Conservation (phyloP, 2,329 filamentous ascomycete genomes). For the Pseudogymnoascus sp. region DNA sequence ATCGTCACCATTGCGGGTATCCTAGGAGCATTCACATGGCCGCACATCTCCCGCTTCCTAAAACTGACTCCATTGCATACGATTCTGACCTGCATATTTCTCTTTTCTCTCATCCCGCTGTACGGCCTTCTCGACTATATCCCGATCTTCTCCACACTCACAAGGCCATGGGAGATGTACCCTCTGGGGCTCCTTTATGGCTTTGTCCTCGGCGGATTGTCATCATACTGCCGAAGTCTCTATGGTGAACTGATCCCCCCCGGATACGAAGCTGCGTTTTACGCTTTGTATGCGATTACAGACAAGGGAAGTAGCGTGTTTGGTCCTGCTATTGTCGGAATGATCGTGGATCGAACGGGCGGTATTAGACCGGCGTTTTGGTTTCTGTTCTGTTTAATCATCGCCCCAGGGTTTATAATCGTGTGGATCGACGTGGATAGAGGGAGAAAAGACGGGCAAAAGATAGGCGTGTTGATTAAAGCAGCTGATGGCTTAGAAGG, state of each 20-base stretch:
- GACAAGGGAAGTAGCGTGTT: slow-evolving; percentile 95
- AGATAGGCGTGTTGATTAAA: slow-evolving; percentile 52
- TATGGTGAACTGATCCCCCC: slow-evolving; percentile 92
- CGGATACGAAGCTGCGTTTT: slow-evolving; percentile 91
- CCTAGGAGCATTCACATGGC: slow-evolving; percentile 83
- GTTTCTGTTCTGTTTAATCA: slow-evolving; percentile 81
- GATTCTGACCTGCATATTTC: slow-evolving; percentile 78
- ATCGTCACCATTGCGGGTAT: slow-evolving; percentile 81
- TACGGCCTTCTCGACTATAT: slow-evolving; percentile 87
- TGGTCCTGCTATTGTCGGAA: slow-evolving; percentile 85
- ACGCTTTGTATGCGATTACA: slow-evolving; percentile 92
- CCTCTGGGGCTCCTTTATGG: slow-evolving; percentile 85
- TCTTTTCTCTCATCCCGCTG: slow-evolving; percentile 88
- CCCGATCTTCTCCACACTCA: slow-evolving; percentile 75
- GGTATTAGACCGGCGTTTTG: slow-evolving; percentile 83
- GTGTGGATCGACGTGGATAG: slow-evolving; percentile 77
- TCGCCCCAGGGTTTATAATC: slow-evolving; percentile 75
- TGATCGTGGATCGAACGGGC: slow-evolving; percentile 77
- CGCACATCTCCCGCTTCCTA: slow-evolving; percentile 62
- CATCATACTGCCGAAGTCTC: slow-evolving; percentile 82
- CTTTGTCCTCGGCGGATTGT: slow-evolving; percentile 85
- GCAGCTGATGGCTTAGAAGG: slow-evolving; percentile 33
- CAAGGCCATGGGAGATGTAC: slow-evolving; percentile 96
- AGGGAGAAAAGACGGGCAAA: slow-evolving; percentile 59
- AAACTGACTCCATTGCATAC: slow-evolving; percentile 73